Base-by-base conservation (phyloP, 179 eudicot species). In the Camellia oleifera region DNA sequence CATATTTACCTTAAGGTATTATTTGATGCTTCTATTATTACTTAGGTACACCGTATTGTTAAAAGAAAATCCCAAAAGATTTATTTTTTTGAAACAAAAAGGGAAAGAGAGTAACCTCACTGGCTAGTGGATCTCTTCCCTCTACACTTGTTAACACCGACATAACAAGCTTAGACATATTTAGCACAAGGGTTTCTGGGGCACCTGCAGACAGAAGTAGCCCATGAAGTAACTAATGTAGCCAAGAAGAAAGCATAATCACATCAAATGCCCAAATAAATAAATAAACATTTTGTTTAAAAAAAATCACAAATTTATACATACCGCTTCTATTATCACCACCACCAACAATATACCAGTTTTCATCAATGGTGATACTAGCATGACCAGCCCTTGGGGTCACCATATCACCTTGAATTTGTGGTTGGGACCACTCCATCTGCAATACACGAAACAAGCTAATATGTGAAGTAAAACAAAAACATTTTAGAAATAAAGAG, bases 361-460 rank as follows among this genome's bases (percentile, higher is more conserved):
- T 89, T 42, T 89, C 99, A 82, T 88, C 87, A 77, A 94, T 84
- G 13, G 88, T 84, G 68, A 86, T 83, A 82, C 98, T 94, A 80
- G 93, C 89, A 84, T 95, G 99, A 74, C 98, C 99, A 62, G 99
- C 99, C 83, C 99, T 89, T 11, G 98, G 87, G 77, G 90, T 75
- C 74, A 89, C 90, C 81, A 81, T 67, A 78, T 91, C 93, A 67
- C 96, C 98, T 81, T 92, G 92, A 77, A 85, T 87, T 86, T 95
- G 95, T 76, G 99, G 97, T 84, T 90, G 89, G 70, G 99, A 94
- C 99, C 99, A 95, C 79, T 95, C 98, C 95, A 92, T 83, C 99
- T 95, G 92, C 85, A 87, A 66, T 45, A 79, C 63, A 70, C 2
- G 40, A 56, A 69, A 66, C 54, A 76, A 48, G 48, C 70, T 61